Percentiles rank a stretch among this genome's conserved stretches.
phyloP scores from a whole-genome alignment of 2,329 filamentous ascomycete genomes.

The Sporothrix mexicana region DNA sequence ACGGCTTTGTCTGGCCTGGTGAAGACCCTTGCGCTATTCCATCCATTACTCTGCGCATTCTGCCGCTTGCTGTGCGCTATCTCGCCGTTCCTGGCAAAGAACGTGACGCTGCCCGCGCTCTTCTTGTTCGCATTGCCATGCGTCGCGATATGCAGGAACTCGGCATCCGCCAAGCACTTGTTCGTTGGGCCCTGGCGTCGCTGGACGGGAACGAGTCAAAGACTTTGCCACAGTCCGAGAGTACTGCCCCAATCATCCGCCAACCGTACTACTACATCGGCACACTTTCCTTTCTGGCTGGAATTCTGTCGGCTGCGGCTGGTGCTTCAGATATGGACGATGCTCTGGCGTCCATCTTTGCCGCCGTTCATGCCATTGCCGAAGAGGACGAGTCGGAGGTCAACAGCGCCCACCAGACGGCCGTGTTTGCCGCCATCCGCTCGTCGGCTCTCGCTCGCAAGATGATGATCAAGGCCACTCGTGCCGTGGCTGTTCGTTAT shows the following conservation, averaged over 20 bases:
- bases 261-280: slow-evolving; percentile 77
- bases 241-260: slow-evolving; percentile 46
- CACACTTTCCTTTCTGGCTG: slow-evolving; percentile 77
- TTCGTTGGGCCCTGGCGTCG: slow-evolving; percentile 71
- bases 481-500: slow-evolving; percentile 67
- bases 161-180: slow-evolving; percentile 70
- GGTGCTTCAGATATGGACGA: slow-evolving; percentile 76
- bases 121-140: slow-evolving; percentile 82
- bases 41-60: slow-evolving; percentile 70
- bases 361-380: slow-evolving; percentile 65
- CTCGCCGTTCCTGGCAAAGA: slow-evolving; percentile 82
- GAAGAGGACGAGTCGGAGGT: slow-evolving; percentile 45
- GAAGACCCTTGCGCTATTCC: slow-evolving; percentile 61
- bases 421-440: slow-evolving; percentile 59
- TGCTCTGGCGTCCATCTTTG: slow-evolving; percentile 70
- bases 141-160: slow-evolving; percentile 86
- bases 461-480: slow-evolving; percentile 81
- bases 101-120: slow-evolving; percentile 80
- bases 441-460: slow-evolving; percentile 83
- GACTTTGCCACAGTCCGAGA: slow-evolving; percentile 25
- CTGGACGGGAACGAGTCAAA: slow-evolving; percentile 51
- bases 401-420: slow-evolving; percentile 41
- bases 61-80: slow-evolving; percentile 74
- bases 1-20: slow-evolving; percentile 59
- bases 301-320: slow-evolving; percentile 70